These are phyloP conservation scores for Chrysoporthe austroafricana DNA, from an alignment of 2,329 filamentous ascomycete genomes.

Conservation along the genomic window DNA sequence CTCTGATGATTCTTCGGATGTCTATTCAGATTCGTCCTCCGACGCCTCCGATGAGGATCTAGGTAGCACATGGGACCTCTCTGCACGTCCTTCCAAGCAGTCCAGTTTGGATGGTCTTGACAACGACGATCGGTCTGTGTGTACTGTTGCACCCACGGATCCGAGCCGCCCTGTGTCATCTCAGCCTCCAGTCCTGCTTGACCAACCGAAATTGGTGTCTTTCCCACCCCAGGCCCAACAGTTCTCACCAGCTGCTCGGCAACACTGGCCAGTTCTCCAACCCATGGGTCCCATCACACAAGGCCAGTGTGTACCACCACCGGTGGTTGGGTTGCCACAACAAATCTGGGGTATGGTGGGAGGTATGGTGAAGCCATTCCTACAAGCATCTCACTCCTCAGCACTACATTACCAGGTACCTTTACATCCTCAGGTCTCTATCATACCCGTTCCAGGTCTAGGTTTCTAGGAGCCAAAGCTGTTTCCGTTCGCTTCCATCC, in stretches of 20 bases:
- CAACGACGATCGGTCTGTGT: background rate
- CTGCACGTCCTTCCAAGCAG: background rate
- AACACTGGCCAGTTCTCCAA: background rate
- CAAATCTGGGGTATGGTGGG: slow-evolving; percentile 6
- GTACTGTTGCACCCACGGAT: background rate
- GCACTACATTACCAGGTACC: slow-evolving; percentile 1
- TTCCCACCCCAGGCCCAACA: background rate
- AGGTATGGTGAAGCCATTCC: slow-evolving; percentile 2
- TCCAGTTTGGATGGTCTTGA: background rate
- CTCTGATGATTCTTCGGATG: background rate
- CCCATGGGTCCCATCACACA: background rate
- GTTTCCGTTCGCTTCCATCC: background rate
- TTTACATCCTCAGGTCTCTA: slow-evolving; percentile 2
- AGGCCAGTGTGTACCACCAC: background rate
- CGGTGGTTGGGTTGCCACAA: slow-evolving; percentile 2
- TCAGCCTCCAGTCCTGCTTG: background rate
- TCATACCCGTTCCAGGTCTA: slow-evolving; percentile 1
- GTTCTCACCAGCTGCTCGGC: background rate
- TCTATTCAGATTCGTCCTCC: background rate
- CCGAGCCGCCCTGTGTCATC: background rate
- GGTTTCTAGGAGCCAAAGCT: background rate
- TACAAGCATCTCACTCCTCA: slow-evolving; percentile 4
- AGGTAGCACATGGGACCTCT: background rate
- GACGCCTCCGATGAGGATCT: background rate
- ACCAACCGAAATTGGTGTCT: background rate